Base-by-base conservation (phyloP, 139 green algal genomes). In the Eudorina sp. region DNA sequence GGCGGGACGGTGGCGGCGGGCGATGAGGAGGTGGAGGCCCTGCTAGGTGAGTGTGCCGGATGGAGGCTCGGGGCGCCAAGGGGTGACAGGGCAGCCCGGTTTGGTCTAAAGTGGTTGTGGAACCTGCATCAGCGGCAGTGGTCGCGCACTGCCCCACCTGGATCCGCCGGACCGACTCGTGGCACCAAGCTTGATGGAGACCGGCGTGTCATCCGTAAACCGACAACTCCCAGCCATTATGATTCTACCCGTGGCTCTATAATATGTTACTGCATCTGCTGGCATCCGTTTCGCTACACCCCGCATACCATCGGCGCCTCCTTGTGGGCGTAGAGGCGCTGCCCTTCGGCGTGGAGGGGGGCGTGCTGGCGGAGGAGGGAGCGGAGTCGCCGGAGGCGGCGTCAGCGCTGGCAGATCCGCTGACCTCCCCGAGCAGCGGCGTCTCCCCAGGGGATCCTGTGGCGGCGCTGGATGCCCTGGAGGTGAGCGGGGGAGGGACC, bases 41-140 rank as follows among this genome's bases (percentile, higher is more conserved):
- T 83, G 48, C 75, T 83, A 8, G 75, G 75, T 83, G 46, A 31
- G 75, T 79, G 43, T 40, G 29, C 40, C 21, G n/a, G n/a, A n/a
- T n/a, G n/a, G n/a, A n/a, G n/a, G n/a, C n/a, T n/a, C n/a, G n/a
- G n/a, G n/a, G n/a, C n/a, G n/a, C n/a, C n/a, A n/a, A n/a, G n/a
- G n/a, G n/a, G n/a, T n/a, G n/a, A n/a, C n/a, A n/a, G n/a, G n/a
- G n/a, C n/a, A n/a, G n/a, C n/a, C n/a, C n/a, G n/a, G n/a, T n/a
- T n/a, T n/a, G n/a, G n/a, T n/a, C n/a, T n/a, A n/a, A n/a, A n/a
- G n/a, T n/a, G n/a, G n/a, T n/a, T n/a, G n/a, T n/a, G n/a, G n/a
- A n/a, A n/a, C n/a, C n/a, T n/a, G n/a, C n/a, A n/a, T n/a, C n/a
- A n/a, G n/a, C n/a, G n/a, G n/a, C n/a, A n/a, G n/a, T n/a, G n/a